Base-by-base conservation (phyloP, 1,284 basidiomycete species). In the Papiliotrema laurentii region DNA sequence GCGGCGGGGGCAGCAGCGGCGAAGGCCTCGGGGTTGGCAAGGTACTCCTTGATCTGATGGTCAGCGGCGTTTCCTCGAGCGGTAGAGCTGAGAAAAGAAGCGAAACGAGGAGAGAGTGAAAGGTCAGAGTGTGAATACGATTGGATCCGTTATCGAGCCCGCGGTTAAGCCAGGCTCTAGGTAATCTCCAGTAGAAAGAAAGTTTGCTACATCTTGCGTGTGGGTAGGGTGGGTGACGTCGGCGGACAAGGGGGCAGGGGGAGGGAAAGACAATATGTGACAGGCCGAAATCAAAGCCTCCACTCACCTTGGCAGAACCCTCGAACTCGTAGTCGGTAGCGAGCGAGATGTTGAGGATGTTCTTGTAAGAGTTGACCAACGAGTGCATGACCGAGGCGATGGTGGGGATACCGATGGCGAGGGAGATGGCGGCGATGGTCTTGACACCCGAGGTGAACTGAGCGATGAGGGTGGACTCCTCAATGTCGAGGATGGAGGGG, bases 361-460 rank as follows among this genome's bases (percentile, higher is more conserved):
- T 97, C 86, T 99, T 98, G 88, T 97, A 98, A 45, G 89, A 83
- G 81, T 97, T 97, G 82, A 98, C 90, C 55, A 99, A 82, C 40
- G 87, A 87, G 83, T 99, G 94, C 53, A 82, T 78, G 63, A 97
- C 85, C 51, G 92, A 97, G 61, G 87, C 92, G 62, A 98, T 78
- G 56, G 94, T 98, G 49, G 94, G 94, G 82, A 94, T 94, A 77
- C 90, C 85, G 74, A 94, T 80, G 26, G 94, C 94, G 66, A 98
- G 79, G 49, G 94, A 98, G 78, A 99, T 86, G 69, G 86, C 85
- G 51, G 94, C 94, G 68, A 99, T 86, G 65, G 92, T 88, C 81
- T 90, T 92, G 81, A 97, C 83, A 76, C 91, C 91, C 40, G 83
- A 81, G 73, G 88, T 66, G 85, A 99, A 98, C 64, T 87, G 84